Percentiles rank a stretch among this genome's conserved stretches.
Conservation (phyloP, 495 filamentous ascomycete genomes). For the Venustampulla echinocandica region DNA sequence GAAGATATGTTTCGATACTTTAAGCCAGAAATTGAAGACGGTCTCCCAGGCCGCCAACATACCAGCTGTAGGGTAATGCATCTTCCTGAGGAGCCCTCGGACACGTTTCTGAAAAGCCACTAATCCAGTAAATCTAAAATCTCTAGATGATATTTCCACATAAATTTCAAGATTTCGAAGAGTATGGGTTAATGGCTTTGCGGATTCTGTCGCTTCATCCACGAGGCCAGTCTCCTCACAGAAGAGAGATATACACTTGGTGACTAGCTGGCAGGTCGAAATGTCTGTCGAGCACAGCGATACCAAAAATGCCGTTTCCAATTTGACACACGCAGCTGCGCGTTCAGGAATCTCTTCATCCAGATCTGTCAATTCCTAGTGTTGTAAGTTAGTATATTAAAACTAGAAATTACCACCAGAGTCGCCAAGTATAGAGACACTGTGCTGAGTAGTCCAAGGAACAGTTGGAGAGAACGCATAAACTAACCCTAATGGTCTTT, state of each 20-base stretch:
- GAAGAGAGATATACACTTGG: constrained; percentile 51
- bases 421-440: too few species aligned
- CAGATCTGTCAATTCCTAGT: constrained; percentile 38
- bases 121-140: constrained; percentile 54
- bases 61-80: constrained; percentile 49
- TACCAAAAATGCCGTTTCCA: constrained; percentile 52
- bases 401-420: too few species aligned
- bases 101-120: constrained; percentile 59
- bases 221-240: constrained; percentile 50
- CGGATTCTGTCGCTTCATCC: constrained; percentile 37
- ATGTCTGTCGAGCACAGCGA: constrained; percentile 55
- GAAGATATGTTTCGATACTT: constrained; percentile 50
- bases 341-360: constrained; percentile 42
- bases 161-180: constrained; percentile 53
- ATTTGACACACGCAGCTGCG: constrained; percentile 33
- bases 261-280: constrained; percentile 52
- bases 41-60: constrained; percentile 57
- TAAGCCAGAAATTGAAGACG: constrained; percentile 52
- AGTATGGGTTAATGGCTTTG: constrained; percentile 40
- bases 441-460: not conserved
- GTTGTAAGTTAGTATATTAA: constrained; percentile 2
- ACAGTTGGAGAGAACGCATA: not conserved
- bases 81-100: constrained; percentile 45
- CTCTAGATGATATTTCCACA: constrained; percentile 49
- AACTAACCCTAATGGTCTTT: constrained; percentile 35